Conservation (phyloP, 345 rosid genomes). For the Euclidium syriacum region DNA sequence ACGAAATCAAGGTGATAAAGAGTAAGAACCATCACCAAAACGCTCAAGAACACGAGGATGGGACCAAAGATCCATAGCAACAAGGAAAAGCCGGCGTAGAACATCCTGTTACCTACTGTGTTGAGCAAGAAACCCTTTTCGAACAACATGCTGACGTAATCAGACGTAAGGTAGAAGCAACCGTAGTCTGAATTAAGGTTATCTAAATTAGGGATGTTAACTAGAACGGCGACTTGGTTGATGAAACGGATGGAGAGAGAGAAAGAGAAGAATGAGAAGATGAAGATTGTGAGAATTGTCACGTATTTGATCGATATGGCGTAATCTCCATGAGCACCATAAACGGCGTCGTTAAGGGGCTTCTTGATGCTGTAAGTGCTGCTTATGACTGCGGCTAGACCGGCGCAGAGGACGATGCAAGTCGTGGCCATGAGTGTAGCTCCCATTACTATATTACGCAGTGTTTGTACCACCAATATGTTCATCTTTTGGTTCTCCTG, state of each 20-base stretch:
- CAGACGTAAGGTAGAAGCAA: conserved; percentile 34
- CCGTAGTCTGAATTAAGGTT: background rate
- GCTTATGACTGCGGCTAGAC: conserved; percentile 83
- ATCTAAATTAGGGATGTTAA: conserved; percentile 45
- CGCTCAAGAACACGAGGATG: conserved; percentile 53
- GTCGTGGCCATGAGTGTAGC: conserved; percentile 94
- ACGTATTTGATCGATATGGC: conserved; percentile 63
- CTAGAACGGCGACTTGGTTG: conserved; percentile 71
- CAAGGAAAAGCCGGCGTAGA: conserved; percentile 58
- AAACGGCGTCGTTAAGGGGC: conserved; percentile 61
- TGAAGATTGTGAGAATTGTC: conserved; percentile 52
- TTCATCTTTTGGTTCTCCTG: conserved; percentile 85
- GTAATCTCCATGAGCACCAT: conserved; percentile 78
- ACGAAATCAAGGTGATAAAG: conserved; percentile 67
- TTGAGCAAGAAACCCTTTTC: conserved; percentile 60
- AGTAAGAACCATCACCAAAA: conserved; percentile 43
- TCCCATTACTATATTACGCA: conserved; percentile 82
- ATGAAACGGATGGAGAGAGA: conserved; percentile 62
- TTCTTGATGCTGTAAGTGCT: conserved; percentile 82
- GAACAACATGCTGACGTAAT: conserved; percentile 45
- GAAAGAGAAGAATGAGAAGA: conserved; percentile 79
- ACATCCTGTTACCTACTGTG: conserved; percentile 75
- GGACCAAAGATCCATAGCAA: conserved; percentile 88
- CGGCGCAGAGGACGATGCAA: conserved; percentile 68
- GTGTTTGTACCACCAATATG: conserved; percentile 69